Base-by-base conservation (phyloP, 2,329 filamentous ascomycete genomes). In the Fusarium acutatum region DNA sequence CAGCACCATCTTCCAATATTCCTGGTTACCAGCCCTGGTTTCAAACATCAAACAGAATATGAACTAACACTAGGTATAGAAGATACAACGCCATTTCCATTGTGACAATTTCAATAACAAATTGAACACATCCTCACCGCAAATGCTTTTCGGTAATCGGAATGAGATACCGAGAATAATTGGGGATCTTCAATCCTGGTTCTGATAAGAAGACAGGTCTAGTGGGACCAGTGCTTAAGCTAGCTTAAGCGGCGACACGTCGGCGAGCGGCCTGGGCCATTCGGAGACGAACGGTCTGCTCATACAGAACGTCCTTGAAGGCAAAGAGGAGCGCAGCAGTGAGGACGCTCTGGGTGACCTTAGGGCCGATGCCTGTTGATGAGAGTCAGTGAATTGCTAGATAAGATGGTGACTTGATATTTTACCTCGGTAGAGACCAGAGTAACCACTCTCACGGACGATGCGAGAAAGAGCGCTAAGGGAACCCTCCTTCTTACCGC, bases 241-340 rank as follows among this genome's bases (percentile, higher is more conserved):
- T 64, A 68, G 40, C 46, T 71, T 81, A 84, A 57, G 81, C 79
- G 63, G 75, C 74, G 47, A 83, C 50, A 30, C 80, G 78, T 79
- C 83, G 87, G 78, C 82, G 84, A 59, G 82, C 80, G 34, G 82
- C 81, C 32, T 84, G 79, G 28, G 80, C 77, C 64, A 83, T 81
- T 60, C 94, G 88, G 37, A 94, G 88, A 77, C 87, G 89, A 57
- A 96, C 84, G 1, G 91, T 95, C 83, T 93, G 90, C 78, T 94
- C 93, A 81, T 98, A 99, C 11, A 99, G 88, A 12, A 94, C 94
- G 81, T 99, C 96, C 87, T 99, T 99, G 86, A 99, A 98, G 5
- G 95, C 96, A 81, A 99, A 99, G 66, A 99, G 86, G 84, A 98
- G 95, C 6, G 96, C 96, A 11, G 96, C 96, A 9, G 96, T 99